phyloP scores from a whole-genome alignment of 1,284 basidiomycete genomes.

The Cystobasidium pallidum region DNA sequence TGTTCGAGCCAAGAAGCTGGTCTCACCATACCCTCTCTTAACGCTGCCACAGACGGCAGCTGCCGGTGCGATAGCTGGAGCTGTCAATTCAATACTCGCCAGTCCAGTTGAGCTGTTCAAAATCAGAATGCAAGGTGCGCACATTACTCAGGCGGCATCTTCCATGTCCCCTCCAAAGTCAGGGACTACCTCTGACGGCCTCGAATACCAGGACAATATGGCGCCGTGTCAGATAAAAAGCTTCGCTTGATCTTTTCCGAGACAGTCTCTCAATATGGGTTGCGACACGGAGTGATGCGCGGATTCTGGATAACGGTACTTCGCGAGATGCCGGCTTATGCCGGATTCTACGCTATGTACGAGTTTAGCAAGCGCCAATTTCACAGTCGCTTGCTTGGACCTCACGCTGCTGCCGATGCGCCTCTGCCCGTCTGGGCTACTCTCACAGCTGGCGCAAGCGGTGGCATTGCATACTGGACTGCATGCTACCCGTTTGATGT shows the following conservation, averaged over 20 bases:
- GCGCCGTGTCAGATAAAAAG: slow-evolving; percentile 70
- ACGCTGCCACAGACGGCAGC: slow-evolving; percentile 76
- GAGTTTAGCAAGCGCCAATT: slow-evolving; percentile 85
- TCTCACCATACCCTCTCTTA: slow-evolving; percentile 84
- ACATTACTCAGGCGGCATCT: too few species aligned
- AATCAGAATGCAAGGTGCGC: slow-evolving; percentile 45
- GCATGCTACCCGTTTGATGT: slow-evolving; percentile 89
- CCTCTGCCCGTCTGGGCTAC: slow-evolving; percentile 86
- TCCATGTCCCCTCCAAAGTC: too few species aligned
- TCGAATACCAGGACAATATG: slow-evolving; percentile 51
- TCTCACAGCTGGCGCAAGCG: slow-evolving; percentile 80
- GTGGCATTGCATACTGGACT: slow-evolving; percentile 92
- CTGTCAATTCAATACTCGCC: slow-evolving; percentile 81
- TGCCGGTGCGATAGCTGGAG: slow-evolving; percentile 89
- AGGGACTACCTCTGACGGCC: not conserved
- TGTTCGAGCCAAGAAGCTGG: slow-evolving; percentile 73
- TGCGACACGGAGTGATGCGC: slow-evolving; percentile 85
- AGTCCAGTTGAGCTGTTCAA: slow-evolving; percentile 70
- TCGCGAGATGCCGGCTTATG: slow-evolving; percentile 92
- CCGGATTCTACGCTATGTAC: slow-evolving; percentile 74
- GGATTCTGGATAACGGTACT: slow-evolving; percentile 97
- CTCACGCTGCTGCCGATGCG: slow-evolving; percentile 57
- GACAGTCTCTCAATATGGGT: slow-evolving; percentile 83
- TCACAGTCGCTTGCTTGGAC: slow-evolving; percentile 60
- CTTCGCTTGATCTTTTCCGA: slow-evolving; percentile 72